Conservation (phyloP, 2,329 filamentous ascomycete species). For the Aspergillus pseudoviridinutans region DNA sequence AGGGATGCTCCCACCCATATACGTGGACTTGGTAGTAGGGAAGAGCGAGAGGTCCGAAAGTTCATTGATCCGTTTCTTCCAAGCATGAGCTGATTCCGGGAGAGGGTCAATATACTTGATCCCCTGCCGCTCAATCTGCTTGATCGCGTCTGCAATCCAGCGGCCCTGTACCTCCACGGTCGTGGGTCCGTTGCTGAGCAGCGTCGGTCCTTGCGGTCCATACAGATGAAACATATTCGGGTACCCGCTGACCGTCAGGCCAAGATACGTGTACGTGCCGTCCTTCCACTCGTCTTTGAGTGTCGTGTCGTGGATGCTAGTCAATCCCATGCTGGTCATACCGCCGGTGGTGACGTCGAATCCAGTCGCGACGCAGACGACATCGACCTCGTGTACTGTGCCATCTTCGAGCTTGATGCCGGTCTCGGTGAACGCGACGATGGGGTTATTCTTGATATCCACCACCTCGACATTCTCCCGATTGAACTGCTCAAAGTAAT, state of each 20-base stretch:
- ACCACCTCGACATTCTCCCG: constrained; percentile 46
- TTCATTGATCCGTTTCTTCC: constrained; percentile 49
- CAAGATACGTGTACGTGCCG: constrained; percentile 41
- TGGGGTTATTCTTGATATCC: constrained; percentile 42
- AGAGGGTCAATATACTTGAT: constrained; percentile 52
- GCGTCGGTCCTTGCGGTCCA: constrained; percentile 55
- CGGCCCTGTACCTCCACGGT: constrained; percentile 54
- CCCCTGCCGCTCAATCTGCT: constrained; percentile 44
- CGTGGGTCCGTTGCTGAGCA: constrained; percentile 54
- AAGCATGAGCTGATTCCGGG: constrained; percentile 43
- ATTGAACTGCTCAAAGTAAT: constrained; percentile 50
- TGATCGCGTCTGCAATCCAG: constrained; percentile 52
- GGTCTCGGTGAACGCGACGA: constrained; percentile 36
- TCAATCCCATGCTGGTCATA: constrained; percentile 38
- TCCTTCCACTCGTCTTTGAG: constrained; percentile 37
- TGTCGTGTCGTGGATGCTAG: constrained; percentile 26
- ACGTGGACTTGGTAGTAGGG: constrained; percentile 49
- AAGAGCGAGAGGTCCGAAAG: constrained; percentile 48
- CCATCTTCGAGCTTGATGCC: constrained; percentile 42
- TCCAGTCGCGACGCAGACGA: constrained; percentile 43
- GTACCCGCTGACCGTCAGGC: constrained; percentile 40
- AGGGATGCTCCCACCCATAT: constrained; percentile 55
- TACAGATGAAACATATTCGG: constrained; percentile 53
- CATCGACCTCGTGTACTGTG: constrained; percentile 36
- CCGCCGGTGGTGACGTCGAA: constrained; percentile 44